Conservation (phyloP, 75 land plant genomes). For the Selaginella moellendorffii region DNA sequence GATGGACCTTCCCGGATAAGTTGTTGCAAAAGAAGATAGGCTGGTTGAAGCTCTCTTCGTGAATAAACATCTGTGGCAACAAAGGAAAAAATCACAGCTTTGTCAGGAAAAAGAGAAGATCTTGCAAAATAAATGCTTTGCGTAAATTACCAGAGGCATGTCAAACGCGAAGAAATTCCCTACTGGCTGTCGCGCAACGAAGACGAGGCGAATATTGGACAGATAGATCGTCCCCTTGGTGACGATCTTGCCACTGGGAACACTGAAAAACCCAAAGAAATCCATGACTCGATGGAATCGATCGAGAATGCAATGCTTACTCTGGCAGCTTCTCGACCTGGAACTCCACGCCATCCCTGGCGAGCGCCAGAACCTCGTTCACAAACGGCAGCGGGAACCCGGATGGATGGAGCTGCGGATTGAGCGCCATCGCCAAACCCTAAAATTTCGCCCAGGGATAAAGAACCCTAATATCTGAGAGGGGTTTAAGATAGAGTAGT, state of each 20-base stretch:
- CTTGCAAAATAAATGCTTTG: not conserved
- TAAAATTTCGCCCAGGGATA: no score
- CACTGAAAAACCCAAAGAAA: slow-evolving; percentile 18
- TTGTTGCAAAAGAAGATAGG: slow-evolving; percentile 91
- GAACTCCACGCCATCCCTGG: slow-evolving; percentile 77
- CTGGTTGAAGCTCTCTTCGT: slow-evolving; percentile 82
- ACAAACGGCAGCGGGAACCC: slow-evolving; percentile 77
- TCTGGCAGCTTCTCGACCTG: slow-evolving; percentile 77
- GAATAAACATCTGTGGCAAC: slow-evolving; percentile 62
- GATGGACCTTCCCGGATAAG: slow-evolving; percentile 78
- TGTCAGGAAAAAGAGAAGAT: slow-evolving; percentile 7
- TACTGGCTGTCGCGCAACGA: slow-evolving; percentile 54
- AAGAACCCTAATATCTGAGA: not conserved
- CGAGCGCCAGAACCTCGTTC: slow-evolving; percentile 58
- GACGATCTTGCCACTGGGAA: slow-evolving; percentile 33
- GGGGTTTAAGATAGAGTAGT: no score
- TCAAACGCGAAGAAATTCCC: slow-evolving; percentile 57
- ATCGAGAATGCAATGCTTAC: slow-evolving; percentile 21
- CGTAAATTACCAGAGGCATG: slow-evolving; percentile 53
- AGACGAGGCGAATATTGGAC: slow-evolving; percentile 63
- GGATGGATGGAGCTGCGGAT: slow-evolving; percentile 60
- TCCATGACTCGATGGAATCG: not conserved
- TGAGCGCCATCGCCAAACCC: slow-evolving; percentile 77
- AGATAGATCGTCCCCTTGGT: slow-evolving; percentile 59
- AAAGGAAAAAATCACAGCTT: slow-evolving; percentile 1